These are phyloP conservation scores for Amanita thiersii DNA, from an alignment of 768 basidiomycete genomes.

Conservation along the genomic window DNA sequence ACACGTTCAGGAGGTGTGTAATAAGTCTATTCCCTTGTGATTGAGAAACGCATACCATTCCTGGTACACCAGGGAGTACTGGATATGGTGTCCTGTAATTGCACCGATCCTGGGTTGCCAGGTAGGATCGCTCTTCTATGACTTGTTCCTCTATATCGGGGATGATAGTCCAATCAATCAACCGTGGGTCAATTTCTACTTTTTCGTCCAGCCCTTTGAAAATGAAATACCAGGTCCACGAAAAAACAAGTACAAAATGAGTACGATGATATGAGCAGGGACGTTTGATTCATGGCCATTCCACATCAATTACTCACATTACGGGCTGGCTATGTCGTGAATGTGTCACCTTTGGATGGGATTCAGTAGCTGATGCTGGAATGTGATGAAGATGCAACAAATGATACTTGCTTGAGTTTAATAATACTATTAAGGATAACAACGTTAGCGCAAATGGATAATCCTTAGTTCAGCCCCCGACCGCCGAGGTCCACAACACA, in stretches of 20 bases:
- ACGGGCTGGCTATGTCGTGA: too few relatives aligned
- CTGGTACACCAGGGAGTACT: constrained; percentile 50
- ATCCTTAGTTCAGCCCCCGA: too few relatives aligned
- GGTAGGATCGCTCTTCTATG: constrained; percentile 49
- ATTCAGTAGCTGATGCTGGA: too few relatives aligned
- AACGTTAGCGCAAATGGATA: too few relatives aligned
- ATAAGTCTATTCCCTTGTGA: constrained; percentile 9
- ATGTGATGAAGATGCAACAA: too few relatives aligned
- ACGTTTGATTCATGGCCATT: not conserved
- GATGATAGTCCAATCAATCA: constrained; percentile 41
- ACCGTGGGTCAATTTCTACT: constrained; percentile 26
- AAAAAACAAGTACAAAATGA: not conserved
- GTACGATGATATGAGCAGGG: not conserved
- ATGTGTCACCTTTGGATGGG: too few relatives aligned
- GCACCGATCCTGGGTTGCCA: constrained; percentile 56
- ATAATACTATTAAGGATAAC: too few relatives aligned
- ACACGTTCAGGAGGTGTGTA: constrained; percentile 33
- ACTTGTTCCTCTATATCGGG: constrained; percentile 52
- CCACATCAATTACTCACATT: not conserved
- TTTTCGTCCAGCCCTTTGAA: not conserved
- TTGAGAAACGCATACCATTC: constrained; percentile 9
- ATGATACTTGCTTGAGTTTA: too few relatives aligned
- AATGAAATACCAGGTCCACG: not conserved
- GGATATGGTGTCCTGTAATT: constrained; percentile 64
- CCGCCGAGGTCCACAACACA: too few relatives aligned